Conservation (phyloP, 441 rosid genomes). For the Raphanus hybrid region DNA sequence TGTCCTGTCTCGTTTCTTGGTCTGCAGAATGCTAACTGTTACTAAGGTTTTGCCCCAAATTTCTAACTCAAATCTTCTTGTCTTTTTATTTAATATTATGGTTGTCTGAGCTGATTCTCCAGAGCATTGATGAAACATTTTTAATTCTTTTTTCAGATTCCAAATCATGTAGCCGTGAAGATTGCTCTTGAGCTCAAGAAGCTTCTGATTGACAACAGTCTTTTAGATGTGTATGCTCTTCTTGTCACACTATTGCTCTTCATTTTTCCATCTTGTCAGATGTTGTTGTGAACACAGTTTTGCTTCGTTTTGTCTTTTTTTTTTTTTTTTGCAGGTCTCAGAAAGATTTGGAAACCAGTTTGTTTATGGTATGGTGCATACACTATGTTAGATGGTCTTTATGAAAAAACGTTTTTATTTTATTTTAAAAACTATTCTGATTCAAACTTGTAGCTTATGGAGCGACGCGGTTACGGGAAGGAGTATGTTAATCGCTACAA, state of each 20-base stretch:
- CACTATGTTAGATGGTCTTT: neutral
- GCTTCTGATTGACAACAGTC: conserved; percentile 97
- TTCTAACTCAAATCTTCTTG: neutral
- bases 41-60: conserved; percentile 61
- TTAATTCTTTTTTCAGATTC: conserved; percentile 55
- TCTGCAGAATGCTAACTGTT: conserved; percentile 95
- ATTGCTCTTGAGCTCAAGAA: conserved; percentile 97
- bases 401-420: neutral
- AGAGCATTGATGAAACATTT: neutral
- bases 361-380: conserved; percentile 70
- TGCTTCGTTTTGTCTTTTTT: neutral
- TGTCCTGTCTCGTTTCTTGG: conserved; percentile 91
- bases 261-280: neutral
- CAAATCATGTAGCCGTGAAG: conserved; percentile 95
- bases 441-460: conserved; percentile 77
- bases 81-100: no score
- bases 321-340: conserved; percentile 67
- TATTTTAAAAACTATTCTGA: neutral
- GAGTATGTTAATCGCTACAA: conserved; percentile 92
- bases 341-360: conserved; percentile 89
- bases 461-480: conserved; percentile 89
- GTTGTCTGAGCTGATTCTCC: conserved; percentile 1
- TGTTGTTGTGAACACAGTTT: conserved; percentile 16
- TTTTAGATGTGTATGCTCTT: conserved; percentile 85
- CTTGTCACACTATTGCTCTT: neutral